Percentiles rank a stretch among this genome's conserved stretches.
Evolutionary conservation across 441 rosid species (phyloP).

Genomic region (Pelargonium australe): DNA sequence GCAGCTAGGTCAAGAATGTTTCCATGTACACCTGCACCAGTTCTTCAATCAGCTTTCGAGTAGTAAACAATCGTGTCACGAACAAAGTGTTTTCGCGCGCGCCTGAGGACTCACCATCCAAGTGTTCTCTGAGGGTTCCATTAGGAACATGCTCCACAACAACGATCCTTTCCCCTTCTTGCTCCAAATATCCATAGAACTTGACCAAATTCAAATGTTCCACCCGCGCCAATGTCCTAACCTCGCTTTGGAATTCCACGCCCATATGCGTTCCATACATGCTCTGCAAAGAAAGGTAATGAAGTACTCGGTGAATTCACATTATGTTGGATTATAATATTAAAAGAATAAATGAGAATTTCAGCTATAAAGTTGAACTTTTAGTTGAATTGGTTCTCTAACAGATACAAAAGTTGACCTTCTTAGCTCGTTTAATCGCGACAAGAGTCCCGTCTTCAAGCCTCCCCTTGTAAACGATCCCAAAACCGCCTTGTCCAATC

Average conservation of each 20-base stretch:
- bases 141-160: slow-evolving; percentile 75
- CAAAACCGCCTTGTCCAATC: slow-evolving; percentile 91
- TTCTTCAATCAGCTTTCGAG: slow-evolving; percentile 10
- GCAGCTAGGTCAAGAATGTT: slow-evolving; percentile 54
- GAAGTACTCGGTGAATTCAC: background rate
- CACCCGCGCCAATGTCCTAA: slow-evolving; percentile 61
- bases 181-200: slow-evolving; percentile 62
- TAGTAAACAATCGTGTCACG: background rate
- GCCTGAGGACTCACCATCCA: slow-evolving; percentile 58
- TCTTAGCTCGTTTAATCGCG: slow-evolving; percentile 85
- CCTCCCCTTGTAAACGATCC: slow-evolving; percentile 80
- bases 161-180: slow-evolving; percentile 62
- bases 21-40: slow-evolving; percentile 50
- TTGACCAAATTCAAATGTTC: slow-evolving; percentile 80
- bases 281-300: slow-evolving; percentile 40
- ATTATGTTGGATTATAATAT: no score
- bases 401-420: slow-evolving; percentile 16
- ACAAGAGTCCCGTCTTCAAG: slow-evolving; percentile 66
- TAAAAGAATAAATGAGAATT: no score
- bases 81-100: no score
- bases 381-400: no score
- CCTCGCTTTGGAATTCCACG: slow-evolving; percentile 70
- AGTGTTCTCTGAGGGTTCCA: slow-evolving; percentile 84
- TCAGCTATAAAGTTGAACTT: no score
- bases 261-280: slow-evolving; percentile 66